Percentiles rank a stretch among this genome's conserved stretches.
Evolutionary conservation across 179 eudicot species (phyloP).

Genomic region (Amaranthus tricolor): DNA sequence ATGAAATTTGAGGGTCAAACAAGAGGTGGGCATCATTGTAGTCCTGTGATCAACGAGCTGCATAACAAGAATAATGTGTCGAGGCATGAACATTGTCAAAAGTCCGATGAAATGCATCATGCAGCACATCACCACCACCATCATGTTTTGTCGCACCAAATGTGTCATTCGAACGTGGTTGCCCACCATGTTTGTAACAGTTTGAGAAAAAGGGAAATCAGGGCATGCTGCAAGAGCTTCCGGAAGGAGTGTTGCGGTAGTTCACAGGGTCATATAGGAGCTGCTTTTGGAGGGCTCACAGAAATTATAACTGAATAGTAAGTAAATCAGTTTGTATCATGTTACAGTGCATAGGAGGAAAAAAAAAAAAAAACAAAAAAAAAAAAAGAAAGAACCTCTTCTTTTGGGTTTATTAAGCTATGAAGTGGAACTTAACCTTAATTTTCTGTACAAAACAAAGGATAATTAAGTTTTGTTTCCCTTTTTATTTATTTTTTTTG

Average conservation of each 20-base stretch:
- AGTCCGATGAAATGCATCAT: too few species aligned
- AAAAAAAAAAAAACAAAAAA: too few species aligned
- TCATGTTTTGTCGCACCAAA: slow-evolving; percentile 4
- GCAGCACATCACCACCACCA: not conserved
- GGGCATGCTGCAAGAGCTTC: slow-evolving; percentile 41
- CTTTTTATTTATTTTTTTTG: too few species aligned
- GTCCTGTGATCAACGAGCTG: not conserved
- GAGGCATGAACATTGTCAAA: not conserved
- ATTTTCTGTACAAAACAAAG: not conserved
- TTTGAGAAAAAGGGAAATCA: slow-evolving; percentile 27
- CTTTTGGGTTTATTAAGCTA: not conserved
- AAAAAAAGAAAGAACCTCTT: not conserved
- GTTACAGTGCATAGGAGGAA: not conserved
- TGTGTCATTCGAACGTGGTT: slow-evolving; percentile 17
- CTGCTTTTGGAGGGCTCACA: slow-evolving; percentile 35
- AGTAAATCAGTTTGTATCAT: not conserved
- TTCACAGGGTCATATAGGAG: slow-evolving; percentile 20
- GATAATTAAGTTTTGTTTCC: too few species aligned
- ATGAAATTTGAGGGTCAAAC: too few species aligned
- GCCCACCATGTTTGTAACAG: slow-evolving; percentile 26
- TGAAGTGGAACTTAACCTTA: not conserved
- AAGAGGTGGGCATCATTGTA: not conserved
- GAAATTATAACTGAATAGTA: slow-evolving; percentile 41
- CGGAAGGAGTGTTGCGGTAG: slow-evolving; percentile 31
- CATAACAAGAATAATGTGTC: not conserved